Base-by-base conservation (phyloP, 306 rosid genomes). In the Prunus armeniaca region DNA sequence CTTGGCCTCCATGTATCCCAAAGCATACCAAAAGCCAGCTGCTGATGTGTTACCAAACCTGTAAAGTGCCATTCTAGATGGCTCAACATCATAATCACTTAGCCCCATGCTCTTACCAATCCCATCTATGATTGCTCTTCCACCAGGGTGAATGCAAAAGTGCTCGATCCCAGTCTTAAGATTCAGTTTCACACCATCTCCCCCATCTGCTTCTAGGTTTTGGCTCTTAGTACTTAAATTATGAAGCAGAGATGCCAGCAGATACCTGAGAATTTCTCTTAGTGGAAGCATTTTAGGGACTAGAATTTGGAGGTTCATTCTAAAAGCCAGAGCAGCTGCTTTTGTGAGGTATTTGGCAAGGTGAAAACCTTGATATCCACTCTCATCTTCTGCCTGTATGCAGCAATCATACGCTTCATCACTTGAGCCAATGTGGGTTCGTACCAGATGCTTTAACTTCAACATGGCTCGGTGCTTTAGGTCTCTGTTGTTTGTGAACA, bases 1-100 rank as follows among this genome's bases (percentile, higher is more conserved):
- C 81, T 94, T 94, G 0, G 97, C 98, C 64, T 94, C 97, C 98
- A 94, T 94, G 86, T 90, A 91, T 5, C 98, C 96, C 58, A 91
- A 72, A 62, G 91, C 97, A 54, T 93, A 93, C 98, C 98, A 93
- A 17, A 91, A 85, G 0, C 98, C 94, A 28, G 91, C 98, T 1
- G 98, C 90, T 1, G 97, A 91, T 0, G 97, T 93, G 85, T 94
- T 94, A 0, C 98, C 98, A 85, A 95, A 94, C 1, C 97, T 77
- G 58, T 90, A 89, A 43, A 94, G 96, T 0, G 97, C 89, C 98
- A 88, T 90, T 75, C 97, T 85, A 0, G 96, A 74, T 0, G 96
- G 98, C 75, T 94, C 98, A 0, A 91, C 81, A 65, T 94, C 97
- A 50, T 88, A 69, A 1, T 86, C 96, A 45, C 24, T 84, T 2